These are phyloP conservation scores for Sergeia podlipaevii DNA, from an alignment of 208 protist species.

Conservation along the genomic window DNA sequence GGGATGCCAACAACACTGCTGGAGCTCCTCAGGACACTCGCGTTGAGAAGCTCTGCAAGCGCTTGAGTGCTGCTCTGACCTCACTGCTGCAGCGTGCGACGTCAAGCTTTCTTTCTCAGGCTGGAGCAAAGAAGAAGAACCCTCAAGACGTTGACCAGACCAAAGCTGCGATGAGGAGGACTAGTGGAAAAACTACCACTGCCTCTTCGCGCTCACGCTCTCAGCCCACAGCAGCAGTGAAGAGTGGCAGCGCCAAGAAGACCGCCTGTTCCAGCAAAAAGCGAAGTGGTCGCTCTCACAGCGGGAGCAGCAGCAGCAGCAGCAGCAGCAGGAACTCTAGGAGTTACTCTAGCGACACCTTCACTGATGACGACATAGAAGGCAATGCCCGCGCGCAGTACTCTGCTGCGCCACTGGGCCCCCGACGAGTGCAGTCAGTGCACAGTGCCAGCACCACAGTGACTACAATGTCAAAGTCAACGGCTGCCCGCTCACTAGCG, in stretches of 20 bases:
- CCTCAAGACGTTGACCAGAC: not conserved
- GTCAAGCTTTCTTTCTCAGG: slow-evolving; percentile 40
- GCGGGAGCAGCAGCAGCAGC: not conserved
- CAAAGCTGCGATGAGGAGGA: not conserved
- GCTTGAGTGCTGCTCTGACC: slow-evolving; percentile 27
- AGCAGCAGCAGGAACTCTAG: not conserved
- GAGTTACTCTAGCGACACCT: not conserved
- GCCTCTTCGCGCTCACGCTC: not conserved
- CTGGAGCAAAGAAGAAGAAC: slow-evolving; percentile 20
- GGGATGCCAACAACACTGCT: slow-evolving; percentile 40
- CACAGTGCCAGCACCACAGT: too few relatives aligned
- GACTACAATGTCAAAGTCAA: too few relatives aligned
- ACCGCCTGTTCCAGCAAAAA: not conserved
- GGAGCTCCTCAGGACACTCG: slow-evolving; percentile 48
- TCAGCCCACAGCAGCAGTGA: too few relatives aligned
- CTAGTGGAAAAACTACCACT: not conserved
- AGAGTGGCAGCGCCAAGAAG: not conserved
- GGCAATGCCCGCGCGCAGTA: too few relatives aligned
- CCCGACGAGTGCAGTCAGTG: too few relatives aligned
- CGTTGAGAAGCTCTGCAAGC: slow-evolving; percentile 37
- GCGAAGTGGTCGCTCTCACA: not conserved
- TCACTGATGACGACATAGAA: too few relatives aligned
- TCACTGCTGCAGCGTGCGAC: slow-evolving; percentile 57
- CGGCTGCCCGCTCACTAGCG: too few relatives aligned
- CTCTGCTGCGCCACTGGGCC: too few relatives aligned